Conservation (phyloP, 345 rosid genomes). For the Leavenworthia alabamica region DNA sequence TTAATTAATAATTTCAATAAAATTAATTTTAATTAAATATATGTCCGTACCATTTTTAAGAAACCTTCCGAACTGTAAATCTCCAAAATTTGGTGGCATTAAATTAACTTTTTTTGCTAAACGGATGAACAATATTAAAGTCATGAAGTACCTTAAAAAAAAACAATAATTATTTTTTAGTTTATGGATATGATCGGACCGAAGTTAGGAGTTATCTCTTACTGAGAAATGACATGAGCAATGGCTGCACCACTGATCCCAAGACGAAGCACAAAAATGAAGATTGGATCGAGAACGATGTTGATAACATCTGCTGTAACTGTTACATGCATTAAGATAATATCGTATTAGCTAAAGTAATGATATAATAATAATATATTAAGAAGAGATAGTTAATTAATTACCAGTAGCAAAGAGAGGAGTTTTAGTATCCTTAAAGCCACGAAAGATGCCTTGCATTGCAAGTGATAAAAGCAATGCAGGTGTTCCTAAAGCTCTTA, state of each 20-base stretch:
- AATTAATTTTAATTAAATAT: not conserved
- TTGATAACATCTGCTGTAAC: conserved; percentile 69
- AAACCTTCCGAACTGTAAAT: conserved; percentile 64
- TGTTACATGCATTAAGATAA: conserved; percentile 25
- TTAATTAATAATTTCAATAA: not conserved
- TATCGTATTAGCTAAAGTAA: not conserved
- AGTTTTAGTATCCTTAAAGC: conserved; percentile 89
- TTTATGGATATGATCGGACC: not conserved
- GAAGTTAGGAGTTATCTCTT: conserved; percentile 30
- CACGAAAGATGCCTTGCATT: conserved; percentile 93
- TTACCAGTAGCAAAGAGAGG: conserved; percentile 84
- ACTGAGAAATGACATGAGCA: conserved; percentile 94
- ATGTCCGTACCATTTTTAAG: conserved; percentile 59
- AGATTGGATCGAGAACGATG: conserved; percentile 71
- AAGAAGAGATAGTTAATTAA: not conserved
- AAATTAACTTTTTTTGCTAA: conserved; percentile 59
- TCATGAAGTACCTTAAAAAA: conserved; percentile 59
- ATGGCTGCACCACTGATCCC: conserved; percentile 97
- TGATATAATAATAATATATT: no score
- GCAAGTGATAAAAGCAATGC: conserved; percentile 89
- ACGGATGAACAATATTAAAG: conserved; percentile 50
- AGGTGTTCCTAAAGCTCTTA: conserved; percentile 81
- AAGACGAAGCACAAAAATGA: conserved; percentile 53
- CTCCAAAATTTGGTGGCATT: conserved; percentile 58
- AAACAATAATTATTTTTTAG: not conserved